Evolutionary conservation across 2,329 filamentous ascomycete species (phyloP).

Genomic region (Colletotrichum higginsianum): DNA sequence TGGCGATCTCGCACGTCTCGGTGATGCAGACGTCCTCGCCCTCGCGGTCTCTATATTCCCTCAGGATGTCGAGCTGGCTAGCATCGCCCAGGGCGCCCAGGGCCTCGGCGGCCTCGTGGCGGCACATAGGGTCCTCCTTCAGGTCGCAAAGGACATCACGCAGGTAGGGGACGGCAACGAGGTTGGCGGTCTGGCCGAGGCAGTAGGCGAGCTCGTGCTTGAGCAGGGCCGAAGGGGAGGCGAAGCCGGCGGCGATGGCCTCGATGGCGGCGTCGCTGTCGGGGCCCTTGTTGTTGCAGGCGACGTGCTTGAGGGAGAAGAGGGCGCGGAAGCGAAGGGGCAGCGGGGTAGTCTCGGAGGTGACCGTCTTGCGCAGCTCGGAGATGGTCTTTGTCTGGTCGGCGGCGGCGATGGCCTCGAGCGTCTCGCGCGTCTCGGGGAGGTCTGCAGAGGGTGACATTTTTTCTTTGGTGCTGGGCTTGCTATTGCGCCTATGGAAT

Average conservation of each 20-base stretch:
- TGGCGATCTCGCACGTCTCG: slow-evolving; percentile 97
- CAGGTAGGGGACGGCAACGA: slow-evolving; percentile 80
- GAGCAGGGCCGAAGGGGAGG: slow-evolving; percentile 87
- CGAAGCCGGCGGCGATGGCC: slow-evolving; percentile 90
- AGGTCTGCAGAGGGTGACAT: slow-evolving; percentile 47
- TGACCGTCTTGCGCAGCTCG: slow-evolving; percentile 81
- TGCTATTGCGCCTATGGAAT: background rate
- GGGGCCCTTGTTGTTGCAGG: slow-evolving; percentile 76
- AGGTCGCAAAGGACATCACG: slow-evolving; percentile 81
- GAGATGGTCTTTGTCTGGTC: slow-evolving; percentile 58
- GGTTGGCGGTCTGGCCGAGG: slow-evolving; percentile 89
- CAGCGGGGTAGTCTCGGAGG: slow-evolving; percentile 84
- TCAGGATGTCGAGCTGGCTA: slow-evolving; percentile 81
- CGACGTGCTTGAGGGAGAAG: slow-evolving; percentile 97
- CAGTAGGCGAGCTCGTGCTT: slow-evolving; percentile 99
- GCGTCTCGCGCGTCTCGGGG: slow-evolving; percentile 38
- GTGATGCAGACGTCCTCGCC: slow-evolving; percentile 86
- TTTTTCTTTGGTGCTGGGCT: background rate
- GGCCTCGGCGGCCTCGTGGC: slow-evolving; percentile 96
- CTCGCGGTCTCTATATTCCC: slow-evolving; percentile 79
- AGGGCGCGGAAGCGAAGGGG: slow-evolving; percentile 94
- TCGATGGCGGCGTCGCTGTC: slow-evolving; percentile 73
- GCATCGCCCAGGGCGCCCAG: slow-evolving; percentile 87
- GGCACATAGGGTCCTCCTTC: slow-evolving; percentile 92
- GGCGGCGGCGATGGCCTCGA: slow-evolving; percentile 40